Conservation (phyloP, 768 basidiomycete species). For the Royoungia palumana region DNA sequence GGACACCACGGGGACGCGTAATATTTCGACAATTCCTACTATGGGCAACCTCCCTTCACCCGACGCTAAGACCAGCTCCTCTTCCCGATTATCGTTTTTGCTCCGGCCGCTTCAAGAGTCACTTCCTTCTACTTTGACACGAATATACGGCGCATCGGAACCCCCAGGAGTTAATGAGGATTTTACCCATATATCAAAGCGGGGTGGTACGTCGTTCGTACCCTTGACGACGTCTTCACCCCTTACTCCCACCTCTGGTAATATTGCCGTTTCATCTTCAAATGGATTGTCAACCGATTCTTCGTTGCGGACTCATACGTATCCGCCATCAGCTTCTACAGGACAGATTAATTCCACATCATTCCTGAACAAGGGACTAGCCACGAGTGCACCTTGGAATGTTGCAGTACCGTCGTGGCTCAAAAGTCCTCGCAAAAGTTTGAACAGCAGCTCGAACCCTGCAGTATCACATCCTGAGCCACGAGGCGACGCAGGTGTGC, state of each 20-base stretch:
- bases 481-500: slow-evolving; percentile 40
- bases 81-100: slow-evolving; percentile 63
- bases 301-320: slow-evolving; percentile 58
- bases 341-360: slow-evolving; percentile 41
- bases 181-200: slow-evolving; percentile 68
- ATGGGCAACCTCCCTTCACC: slow-evolving; percentile 39
- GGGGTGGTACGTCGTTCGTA: slow-evolving; percentile 54
- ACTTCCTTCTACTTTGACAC: slow-evolving; percentile 36
- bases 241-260: slow-evolving; percentile 13
- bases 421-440: slow-evolving; percentile 41
- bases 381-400: slow-evolving; percentile 43
- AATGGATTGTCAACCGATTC: slow-evolving; percentile 24
- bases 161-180: slow-evolving; percentile 48
- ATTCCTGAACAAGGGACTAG: slow-evolving; percentile 44
- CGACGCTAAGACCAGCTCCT: slow-evolving; percentile 36
- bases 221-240: slow-evolving; percentile 48
- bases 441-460: slow-evolving; percentile 33
- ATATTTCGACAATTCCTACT: slow-evolving; percentile 21
- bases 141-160: slow-evolving; percentile 32
- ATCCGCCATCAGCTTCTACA: slow-evolving; percentile 67
- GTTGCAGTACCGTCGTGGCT: slow-evolving; percentile 75
- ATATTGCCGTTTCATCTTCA: slow-evolving; percentile 6
- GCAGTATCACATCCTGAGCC: slow-evolving; percentile 21
- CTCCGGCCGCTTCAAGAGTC: slow-evolving; percentile 67
- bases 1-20: slow-evolving; percentile 56